These are phyloP conservation scores for Arachis stenosperma DNA, from an alignment of 306 rosid genomes.

Conservation along the genomic window DNA sequence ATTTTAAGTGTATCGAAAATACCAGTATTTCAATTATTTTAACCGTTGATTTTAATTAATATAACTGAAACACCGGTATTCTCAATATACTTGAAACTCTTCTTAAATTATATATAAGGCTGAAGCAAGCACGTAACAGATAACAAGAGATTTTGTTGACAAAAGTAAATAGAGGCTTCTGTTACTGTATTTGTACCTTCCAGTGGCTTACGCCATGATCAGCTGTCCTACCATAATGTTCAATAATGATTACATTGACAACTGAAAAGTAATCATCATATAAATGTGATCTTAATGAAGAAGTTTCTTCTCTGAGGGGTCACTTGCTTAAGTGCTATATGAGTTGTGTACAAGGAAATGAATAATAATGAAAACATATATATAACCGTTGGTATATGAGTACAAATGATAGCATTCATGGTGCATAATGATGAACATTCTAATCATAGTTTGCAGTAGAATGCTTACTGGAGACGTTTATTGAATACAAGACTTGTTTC, in stretches of 20 bases:
- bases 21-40: too few species aligned
- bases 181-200: background rate
- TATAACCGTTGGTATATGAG: too few species aligned
- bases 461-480: background rate
- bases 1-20: too few species aligned
- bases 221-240: background rate
- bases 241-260: background rate
- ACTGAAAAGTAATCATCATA: background rate
- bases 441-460: constrained; percentile 9
- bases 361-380: too few species aligned
- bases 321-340: background rate
- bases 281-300: background rate
- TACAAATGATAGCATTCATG: background rate
- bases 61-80: too few species aligned
- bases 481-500: background rate
- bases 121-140: background rate
- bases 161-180: background rate
- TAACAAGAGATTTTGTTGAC: background rate
- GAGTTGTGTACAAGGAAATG: too few species aligned
- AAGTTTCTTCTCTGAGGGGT: background rate
- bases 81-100: too few species aligned
- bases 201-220: too few species aligned
- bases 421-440: background rate
- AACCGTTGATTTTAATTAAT: too few species aligned
- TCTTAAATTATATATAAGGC: background rate